Conservation (phyloP, 1,139 yeast species). For the Trichomonascaceae sp. region DNA sequence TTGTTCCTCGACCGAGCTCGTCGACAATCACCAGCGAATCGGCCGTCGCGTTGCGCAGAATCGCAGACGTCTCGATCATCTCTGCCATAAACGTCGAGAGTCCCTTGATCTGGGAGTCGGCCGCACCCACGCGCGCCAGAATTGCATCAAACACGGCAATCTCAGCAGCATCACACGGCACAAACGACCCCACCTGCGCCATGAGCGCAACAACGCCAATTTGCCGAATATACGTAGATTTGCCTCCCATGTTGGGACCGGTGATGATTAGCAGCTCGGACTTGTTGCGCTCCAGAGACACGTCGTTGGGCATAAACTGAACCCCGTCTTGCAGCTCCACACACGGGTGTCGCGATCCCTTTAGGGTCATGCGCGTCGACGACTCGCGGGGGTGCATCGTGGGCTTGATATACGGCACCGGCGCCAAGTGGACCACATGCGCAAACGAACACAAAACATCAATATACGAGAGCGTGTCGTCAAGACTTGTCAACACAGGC, state of each 20-base stretch:
- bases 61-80: conserved; percentile 91
- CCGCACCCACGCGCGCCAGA: conserved; percentile 95
- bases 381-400: conserved; percentile 38
- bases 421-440: conserved; percentile 72
- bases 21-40: conserved; percentile 85
- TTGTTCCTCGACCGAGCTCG: conserved; percentile 92
- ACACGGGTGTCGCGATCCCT: conserved; percentile 84
- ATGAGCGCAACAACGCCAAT: conserved; percentile 78
- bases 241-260: conserved; percentile 99
- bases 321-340: conserved; percentile 85
- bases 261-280: conserved; percentile 75
- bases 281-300: conserved; percentile 35
- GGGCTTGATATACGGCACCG: conserved; percentile 71
- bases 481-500: conserved; percentile 57
- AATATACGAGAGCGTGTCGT: conserved; percentile 52
- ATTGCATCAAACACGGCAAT: conserved; percentile 80
- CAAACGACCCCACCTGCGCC: conserved; percentile 89
- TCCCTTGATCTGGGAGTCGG: conserved; percentile 93
- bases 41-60: conserved; percentile 69
- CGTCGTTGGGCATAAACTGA: conserved; percentile 79
- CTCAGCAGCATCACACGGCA: conserved; percentile 67
- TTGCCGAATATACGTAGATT: conserved; percentile 87
- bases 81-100: conserved; percentile 97
- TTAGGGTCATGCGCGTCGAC: conserved; percentile 41
- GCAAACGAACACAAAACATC: conserved; percentile 85